Conservation (phyloP, 23 red algal species). For the Rhodosorus marinus region DNA sequence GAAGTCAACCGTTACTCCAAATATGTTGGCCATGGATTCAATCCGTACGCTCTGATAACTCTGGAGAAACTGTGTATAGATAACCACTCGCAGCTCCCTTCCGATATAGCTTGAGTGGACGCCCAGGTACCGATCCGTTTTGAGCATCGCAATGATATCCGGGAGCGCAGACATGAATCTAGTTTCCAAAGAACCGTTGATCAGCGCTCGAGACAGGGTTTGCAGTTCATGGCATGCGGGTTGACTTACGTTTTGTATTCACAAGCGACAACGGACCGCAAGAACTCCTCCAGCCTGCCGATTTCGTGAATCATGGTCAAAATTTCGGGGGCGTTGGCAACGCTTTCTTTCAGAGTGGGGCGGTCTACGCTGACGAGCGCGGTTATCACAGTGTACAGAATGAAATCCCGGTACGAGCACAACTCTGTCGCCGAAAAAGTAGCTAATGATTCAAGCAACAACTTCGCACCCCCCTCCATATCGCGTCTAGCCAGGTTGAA, state of each 20-base stretch:
- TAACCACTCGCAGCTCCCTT: conserved; percentile 67
- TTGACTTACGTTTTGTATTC: conserved; percentile 61
- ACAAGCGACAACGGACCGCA: conserved; percentile 61
- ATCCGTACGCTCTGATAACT: conserved; percentile 84
- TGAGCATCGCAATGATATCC: conserved; percentile 33
- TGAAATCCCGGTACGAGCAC: conserved; percentile 46
- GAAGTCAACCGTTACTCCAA: conserved; percentile 52
- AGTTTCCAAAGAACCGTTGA: too few species aligned
- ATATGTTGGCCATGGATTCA: conserved; percentile 58
- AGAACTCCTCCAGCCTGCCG: conserved; percentile 22
- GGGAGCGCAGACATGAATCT: conserved; percentile 53
- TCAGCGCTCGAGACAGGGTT: too few species aligned
- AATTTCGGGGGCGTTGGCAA: conserved; percentile 72
- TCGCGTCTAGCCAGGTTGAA: conserved; percentile 49
- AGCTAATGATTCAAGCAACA: conserved; percentile 77
- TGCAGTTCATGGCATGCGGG: too few species aligned
- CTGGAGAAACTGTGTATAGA: conserved; percentile 78
- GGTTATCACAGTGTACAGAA: conserved; percentile 75
- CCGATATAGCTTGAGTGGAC: conserved; percentile 50
- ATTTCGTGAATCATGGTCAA: conserved; percentile 49
- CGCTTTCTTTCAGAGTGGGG: conserved; percentile 55
- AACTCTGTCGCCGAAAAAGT: conserved; percentile 91
- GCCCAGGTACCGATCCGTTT: conserved; percentile 36
- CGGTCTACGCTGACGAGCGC: conserved; percentile 65
- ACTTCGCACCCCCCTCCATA: conserved; percentile 29